These are phyloP conservation scores for Boeremia exigua DNA, from an alignment of 2,329 filamentous ascomycete genomes.

Conservation along the genomic window DNA sequence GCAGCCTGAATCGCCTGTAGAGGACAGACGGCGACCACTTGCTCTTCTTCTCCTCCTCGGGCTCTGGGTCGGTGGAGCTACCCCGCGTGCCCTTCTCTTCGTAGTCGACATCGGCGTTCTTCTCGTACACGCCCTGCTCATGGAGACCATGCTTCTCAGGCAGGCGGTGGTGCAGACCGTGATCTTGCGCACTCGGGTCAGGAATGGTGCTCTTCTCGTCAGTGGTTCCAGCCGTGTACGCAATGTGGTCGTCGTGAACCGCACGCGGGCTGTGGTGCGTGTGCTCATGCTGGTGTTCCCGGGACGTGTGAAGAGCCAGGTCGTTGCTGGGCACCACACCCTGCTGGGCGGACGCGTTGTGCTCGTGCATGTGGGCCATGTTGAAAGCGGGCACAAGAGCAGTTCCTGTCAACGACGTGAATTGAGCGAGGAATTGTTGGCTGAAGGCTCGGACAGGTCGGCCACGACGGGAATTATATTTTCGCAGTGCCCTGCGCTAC, in stretches of 20 bases:
- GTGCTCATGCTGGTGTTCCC: constrained; percentile 48
- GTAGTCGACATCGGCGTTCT: constrained; percentile 42
- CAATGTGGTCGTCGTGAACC: constrained; percentile 33
- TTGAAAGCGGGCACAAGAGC: constrained; percentile 34
- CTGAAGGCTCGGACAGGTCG: constrained; percentile 14
- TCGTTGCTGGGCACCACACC: constrained; percentile 44
- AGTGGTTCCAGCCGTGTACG: constrained; percentile 47
- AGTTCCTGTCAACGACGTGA: constrained; percentile 35
- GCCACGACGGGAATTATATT: constrained; percentile 41
- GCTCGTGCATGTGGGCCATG: constrained; percentile 43
- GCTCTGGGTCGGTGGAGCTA: constrained; percentile 32
- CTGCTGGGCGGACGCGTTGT: constrained; percentile 45
- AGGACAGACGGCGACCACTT: constrained; percentile 25
- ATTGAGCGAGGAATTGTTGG: constrained; percentile 36
- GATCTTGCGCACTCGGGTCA: constrained; percentile 48
- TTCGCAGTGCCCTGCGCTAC: constrained; percentile 37
- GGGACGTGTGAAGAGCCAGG: constrained; percentile 46
- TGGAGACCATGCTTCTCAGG: constrained; percentile 31
- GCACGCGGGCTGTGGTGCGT: constrained; percentile 46
- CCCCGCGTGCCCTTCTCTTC: constrained; percentile 50
- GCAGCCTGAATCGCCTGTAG: constrained; percentile 52
- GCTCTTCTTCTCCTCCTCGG: constrained; percentile 28
- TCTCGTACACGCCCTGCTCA: constrained; percentile 39
- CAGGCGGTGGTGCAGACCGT: constrained; percentile 47
- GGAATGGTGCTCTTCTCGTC: constrained; percentile 42